Base-by-base conservation (phyloP, 768 basidiomycete genomes). In the Leccinum truebloodii region DNA sequence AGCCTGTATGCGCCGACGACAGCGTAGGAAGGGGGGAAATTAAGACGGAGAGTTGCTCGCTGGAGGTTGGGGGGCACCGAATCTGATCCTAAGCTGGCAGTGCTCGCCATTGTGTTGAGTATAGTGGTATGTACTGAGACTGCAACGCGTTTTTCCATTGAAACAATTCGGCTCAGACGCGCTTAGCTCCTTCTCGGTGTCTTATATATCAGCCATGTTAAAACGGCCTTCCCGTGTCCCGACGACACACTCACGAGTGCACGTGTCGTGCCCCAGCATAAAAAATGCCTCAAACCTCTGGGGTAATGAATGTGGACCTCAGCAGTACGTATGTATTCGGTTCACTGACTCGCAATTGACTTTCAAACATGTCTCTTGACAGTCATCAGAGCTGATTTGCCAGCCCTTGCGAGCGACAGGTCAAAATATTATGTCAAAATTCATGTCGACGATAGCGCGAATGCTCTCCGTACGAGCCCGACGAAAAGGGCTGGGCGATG, bases 1-100 rank as follows among this genome's bases (percentile, higher is more conserved):
- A 97, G 78, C 30, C 94, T 79, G 73, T 95, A 96, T 18, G 87
- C 82, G 0, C 94, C 94, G 0, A 97, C 93, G 4, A 92, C 73
- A 51, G 88, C 86, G 71, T 97, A 97, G 3, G 88, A 87, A 0
- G 94, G 91, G 0, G 92, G 86, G 64, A 94, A 89, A 48, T 86
- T 77, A 55, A 96, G 81, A 30, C 91, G 82, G 12, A 81, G 71
- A 1, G 79, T 78, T 0, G 88, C 85, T n/a, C 83, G 77, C 28
- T 76, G 73, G 10, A 90, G 80, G 24, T 75, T 61, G 3, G 71
- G 66, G 0, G 87, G 87, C 4, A 84, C 46, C 13, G 46, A 69
- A 49, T 81, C 63, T 18, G 53, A 55, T 52, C 20, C 53, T 6
- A 30, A 48, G 32, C 24, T 48, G 3, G 12, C 1, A 34, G 34